These are phyloP conservation scores for Arachis monticola DNA, from an alignment of 331 rosid species.

Conservation along the genomic window DNA sequence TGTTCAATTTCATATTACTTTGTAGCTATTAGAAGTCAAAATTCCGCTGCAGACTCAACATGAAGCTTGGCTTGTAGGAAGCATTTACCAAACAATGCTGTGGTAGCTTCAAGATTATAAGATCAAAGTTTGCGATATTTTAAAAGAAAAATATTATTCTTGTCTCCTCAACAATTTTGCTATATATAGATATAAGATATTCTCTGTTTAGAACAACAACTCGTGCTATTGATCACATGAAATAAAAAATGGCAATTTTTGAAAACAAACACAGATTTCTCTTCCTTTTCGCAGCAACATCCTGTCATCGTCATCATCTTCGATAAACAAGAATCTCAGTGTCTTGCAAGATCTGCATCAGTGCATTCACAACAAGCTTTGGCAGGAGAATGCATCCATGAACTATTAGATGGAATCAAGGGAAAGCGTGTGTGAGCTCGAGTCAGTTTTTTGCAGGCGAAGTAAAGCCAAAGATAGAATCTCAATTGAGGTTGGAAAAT, in stretches of 20 bases:
- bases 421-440: slow-evolving; percentile 16
- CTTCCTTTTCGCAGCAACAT: slow-evolving; percentile 56
- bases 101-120: neutral
- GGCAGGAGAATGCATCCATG: slow-evolving; percentile 16
- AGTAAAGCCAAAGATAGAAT: slow-evolving; percentile 36
- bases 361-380: slow-evolving; percentile 26
- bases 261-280: slow-evolving; percentile 30
- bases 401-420: slow-evolving; percentile 29
- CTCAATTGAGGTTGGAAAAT: slow-evolving; percentile 42
- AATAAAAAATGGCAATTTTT: slow-evolving; percentile 29
- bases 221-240: neutral
- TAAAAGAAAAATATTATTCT: neutral
- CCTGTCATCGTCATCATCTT: slow-evolving; percentile 51
- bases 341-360: slow-evolving; percentile 38
- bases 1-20: too few species aligned
- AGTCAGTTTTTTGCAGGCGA: slow-evolving; percentile 54
- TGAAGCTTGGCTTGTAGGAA: neutral
- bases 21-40: too few species aligned
- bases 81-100: neutral
- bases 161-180: neutral
- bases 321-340: slow-evolving; percentile 29
- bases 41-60: too few species aligned
- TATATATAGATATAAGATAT: neutral
- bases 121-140: neutral
- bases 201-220: slow-evolving; percentile 6